phyloP scores from a whole-genome alignment of 192 early-diverging fungal species.

The Dissophora globulifera region DNA sequence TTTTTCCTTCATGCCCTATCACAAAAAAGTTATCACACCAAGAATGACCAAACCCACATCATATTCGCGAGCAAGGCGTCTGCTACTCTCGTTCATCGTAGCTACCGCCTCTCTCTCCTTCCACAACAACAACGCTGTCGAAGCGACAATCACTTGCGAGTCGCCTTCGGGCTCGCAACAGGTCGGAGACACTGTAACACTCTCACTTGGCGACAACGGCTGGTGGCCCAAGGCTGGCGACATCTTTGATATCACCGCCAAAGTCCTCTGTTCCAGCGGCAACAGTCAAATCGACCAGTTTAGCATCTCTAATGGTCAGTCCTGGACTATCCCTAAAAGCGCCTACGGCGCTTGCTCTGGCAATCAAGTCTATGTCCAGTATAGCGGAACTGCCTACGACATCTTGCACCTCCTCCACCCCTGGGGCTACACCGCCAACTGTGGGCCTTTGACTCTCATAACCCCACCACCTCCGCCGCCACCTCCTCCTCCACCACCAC shows the following conservation, averaged over 20 bases:
- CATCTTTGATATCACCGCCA: constrained; percentile 26
- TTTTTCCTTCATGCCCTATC: too few species aligned
- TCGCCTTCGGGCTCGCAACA: constrained; percentile 26
- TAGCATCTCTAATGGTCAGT: constrained; percentile 9
- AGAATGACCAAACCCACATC: too few species aligned
- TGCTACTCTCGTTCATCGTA: constrained; percentile 1
- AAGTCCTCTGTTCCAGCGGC: constrained; percentile 11
- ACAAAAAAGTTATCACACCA: too few species aligned
- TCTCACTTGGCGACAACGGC: constrained; percentile 18
- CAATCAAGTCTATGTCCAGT: constrained; percentile 23
- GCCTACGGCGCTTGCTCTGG: constrained; percentile 10
- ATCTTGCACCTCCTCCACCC: constrained; percentile 1
- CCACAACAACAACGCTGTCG: background rate
- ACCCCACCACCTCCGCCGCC: constrained; percentile 10
- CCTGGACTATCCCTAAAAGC: constrained; percentile 17
- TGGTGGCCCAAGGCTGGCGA: constrained; percentile 27
- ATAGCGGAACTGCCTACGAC: constrained; percentile 17
- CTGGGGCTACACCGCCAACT: constrained; percentile 5
- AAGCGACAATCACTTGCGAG: constrained; percentile 14
- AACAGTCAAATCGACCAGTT: constrained; percentile 10
- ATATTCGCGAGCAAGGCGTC: too few species aligned
- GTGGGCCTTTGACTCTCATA: constrained; percentile 10
- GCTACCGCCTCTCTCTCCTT: constrained; percentile 9
- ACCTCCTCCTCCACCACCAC: constrained; percentile 11
- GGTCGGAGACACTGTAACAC: constrained; percentile 11